Conservation (phyloP, 768 basidiomycete genomes). For the Clathrus columnatus region DNA sequence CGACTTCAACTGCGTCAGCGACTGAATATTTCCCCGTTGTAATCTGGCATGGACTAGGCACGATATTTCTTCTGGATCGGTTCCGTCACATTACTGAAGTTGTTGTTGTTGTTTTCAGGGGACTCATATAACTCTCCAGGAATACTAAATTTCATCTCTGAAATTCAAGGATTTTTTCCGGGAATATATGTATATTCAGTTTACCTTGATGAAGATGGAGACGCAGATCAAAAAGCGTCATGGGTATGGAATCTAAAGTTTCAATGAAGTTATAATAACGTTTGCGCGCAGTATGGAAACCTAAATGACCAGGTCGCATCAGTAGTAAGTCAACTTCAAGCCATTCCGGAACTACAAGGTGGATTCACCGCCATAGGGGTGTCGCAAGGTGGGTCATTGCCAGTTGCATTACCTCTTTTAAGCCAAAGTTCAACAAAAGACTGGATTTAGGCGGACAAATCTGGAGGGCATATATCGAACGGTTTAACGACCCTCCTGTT, state of each 20-base stretch:
- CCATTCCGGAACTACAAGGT: conserved; percentile 49
- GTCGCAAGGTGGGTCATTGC: conserved; percentile 54
- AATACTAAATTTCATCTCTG: conserved; percentile 53
- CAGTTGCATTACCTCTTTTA: neutral
- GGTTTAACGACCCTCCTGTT: conserved; percentile 63
- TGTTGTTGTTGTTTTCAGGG: no score
- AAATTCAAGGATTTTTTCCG: conserved; percentile 55
- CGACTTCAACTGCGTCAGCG: neutral
- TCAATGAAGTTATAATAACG: conserved; percentile 7
- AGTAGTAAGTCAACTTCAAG: conserved; percentile 56
- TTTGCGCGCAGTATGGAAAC: conserved; percentile 56
- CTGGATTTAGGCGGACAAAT: conserved; percentile 62
- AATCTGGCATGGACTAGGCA: conserved; percentile 67
- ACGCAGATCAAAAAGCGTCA: conserved; percentile 58
- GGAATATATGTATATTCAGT: conserved; percentile 74
- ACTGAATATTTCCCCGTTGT: conserved; percentile 42
- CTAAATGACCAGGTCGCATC: conserved; percentile 59
- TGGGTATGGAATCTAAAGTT: conserved; percentile 44
- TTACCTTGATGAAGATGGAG: conserved; percentile 51
- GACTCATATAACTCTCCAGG: conserved; percentile 69
- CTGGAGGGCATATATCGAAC: conserved; percentile 74
- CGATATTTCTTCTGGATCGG: conserved; percentile 4
- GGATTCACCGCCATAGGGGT: conserved; percentile 87
- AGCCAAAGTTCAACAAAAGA: neutral
- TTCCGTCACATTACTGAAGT: no score